Evolutionary conservation across 805 yeast species (phyloP).

Genomic region (Komagataella pseudopastoris): DNA sequence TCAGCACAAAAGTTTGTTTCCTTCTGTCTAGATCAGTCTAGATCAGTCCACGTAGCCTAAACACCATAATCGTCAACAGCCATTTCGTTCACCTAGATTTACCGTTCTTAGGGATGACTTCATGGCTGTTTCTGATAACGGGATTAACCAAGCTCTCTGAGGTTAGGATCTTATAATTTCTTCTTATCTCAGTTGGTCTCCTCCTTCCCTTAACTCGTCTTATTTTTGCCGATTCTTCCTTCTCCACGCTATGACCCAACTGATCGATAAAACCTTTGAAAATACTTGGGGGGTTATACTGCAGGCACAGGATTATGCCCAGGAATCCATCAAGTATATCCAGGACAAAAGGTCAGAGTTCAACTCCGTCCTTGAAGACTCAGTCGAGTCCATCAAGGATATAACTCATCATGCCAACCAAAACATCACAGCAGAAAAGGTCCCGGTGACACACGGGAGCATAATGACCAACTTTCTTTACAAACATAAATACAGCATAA

Average conservation of each 20-base stretch:
- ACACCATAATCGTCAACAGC: not conserved
- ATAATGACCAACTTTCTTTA: not conserved
- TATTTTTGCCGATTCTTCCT: not conserved
- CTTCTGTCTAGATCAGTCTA: too few relatives aligned
- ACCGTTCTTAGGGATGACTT: not conserved
- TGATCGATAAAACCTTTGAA: not conserved
- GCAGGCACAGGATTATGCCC: not conserved
- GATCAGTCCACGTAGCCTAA: too few relatives aligned
- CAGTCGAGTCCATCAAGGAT: conserved; percentile 1
- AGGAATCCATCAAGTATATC: not conserved
- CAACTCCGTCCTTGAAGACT: not conserved
- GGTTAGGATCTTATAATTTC: not conserved
- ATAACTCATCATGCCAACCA: too few relatives aligned
- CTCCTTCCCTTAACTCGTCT: not conserved
- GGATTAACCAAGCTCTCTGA: not conserved
- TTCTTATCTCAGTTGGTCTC: not conserved
- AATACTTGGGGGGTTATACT: not conserved
- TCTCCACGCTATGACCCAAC: not conserved
- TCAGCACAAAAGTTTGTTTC: too few relatives aligned
- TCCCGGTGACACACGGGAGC: not conserved
- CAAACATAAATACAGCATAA: conserved; percentile 1
- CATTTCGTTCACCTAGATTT: not conserved
- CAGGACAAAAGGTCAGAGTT: not conserved
- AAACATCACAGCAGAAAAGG: not conserved
- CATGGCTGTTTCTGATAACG: not conserved